Evolutionary conservation across 1,284 basidiomycete genomes (phyloP).

Genomic region (Puccinia novopanici): DNA sequence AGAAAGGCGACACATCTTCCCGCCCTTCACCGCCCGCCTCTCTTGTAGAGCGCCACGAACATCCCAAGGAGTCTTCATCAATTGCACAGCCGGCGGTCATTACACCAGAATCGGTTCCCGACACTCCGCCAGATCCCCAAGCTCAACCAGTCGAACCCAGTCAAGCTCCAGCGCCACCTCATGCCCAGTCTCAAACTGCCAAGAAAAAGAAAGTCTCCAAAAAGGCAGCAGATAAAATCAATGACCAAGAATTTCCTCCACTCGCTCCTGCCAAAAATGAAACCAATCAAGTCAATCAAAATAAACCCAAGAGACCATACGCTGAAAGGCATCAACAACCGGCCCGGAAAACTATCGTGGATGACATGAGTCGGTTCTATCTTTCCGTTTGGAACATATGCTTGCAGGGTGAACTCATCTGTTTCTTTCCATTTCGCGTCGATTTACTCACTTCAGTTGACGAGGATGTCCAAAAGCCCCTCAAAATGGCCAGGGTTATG

Average conservation of each 20-base stretch:
- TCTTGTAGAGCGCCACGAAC: neutral
- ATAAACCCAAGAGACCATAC: constrained; percentile 40
- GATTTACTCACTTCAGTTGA: constrained; percentile 27
- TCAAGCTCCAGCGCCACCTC: neutral
- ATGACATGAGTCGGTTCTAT: constrained; percentile 42
- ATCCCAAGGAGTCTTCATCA: neutral
- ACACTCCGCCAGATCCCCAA: neutral
- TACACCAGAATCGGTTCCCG: neutral
- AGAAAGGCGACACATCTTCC: neutral
- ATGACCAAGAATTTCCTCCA: constrained; percentile 31
- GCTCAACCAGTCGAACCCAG: neutral
- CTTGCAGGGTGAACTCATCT: neutral
- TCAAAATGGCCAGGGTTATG: constrained; percentile 48
- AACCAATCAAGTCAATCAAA: constrained; percentile 3
- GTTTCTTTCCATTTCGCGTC: neutral
- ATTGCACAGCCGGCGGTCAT: neutral
- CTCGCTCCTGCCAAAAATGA: neutral
- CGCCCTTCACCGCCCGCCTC: neutral
- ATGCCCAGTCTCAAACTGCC: neutral
- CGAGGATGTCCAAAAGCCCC: constrained; percentile 32
- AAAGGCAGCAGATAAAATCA: neutral
- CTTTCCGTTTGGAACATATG: neutral
- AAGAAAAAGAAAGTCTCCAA: constrained; percentile 1
- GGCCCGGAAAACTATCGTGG: constrained; percentile 41
- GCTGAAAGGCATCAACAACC: constrained; percentile 40